Base-by-base conservation (phyloP, 2,329 filamentous ascomycete species). In the Pseudopithomyces chartarum region DNA sequence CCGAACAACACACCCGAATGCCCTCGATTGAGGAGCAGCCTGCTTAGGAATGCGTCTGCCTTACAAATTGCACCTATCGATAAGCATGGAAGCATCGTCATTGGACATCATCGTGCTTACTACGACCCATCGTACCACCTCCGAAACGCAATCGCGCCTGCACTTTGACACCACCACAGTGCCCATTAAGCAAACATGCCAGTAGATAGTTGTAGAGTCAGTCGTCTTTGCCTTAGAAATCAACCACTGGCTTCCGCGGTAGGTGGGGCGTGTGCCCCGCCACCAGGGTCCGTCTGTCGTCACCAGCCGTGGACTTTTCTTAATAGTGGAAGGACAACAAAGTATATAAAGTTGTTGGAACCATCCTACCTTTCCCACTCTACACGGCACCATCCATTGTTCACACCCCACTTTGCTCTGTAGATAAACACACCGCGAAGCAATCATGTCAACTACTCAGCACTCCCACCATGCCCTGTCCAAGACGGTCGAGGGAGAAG, bases 401-500 rank as follows among this genome's bases (percentile, higher is more conserved):
- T 40, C 33, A 39, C 46, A 45, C 33, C 33, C 34, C 11, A 29
- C 17, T 32, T 11, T 6, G 17, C 26, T 26, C 19, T 36, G 20
- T 57, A 52, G 52, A 52, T 17, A 17, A 15, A 11, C n/a, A 15
- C 2, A 49, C 7, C 12, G 20, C 26, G 39, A 15, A 15, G 22
- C 26, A 11, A 51, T 6, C 32, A 72, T 73, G 68, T 63, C 64
- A 19, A 59, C 64, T 10, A 66, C 61, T 17, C 62, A 66, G 36
- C 70, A 73, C 54, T 67, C 66, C 36, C 68, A 74, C 53, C 71
- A 76, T 63, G 71, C 64, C 20, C 52, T 75, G 44, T 57, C 69
- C 23, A 67, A 69, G 49, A 60, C 69, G 6, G 66, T 69, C 11
- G 62, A 67, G 33, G 68, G 66, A 36, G 76, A 78, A 53, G 60